These are phyloP conservation scores for Pyronema domesticum DNA, from an alignment of 495 filamentous ascomycete genomes.

Conservation along the genomic window DNA sequence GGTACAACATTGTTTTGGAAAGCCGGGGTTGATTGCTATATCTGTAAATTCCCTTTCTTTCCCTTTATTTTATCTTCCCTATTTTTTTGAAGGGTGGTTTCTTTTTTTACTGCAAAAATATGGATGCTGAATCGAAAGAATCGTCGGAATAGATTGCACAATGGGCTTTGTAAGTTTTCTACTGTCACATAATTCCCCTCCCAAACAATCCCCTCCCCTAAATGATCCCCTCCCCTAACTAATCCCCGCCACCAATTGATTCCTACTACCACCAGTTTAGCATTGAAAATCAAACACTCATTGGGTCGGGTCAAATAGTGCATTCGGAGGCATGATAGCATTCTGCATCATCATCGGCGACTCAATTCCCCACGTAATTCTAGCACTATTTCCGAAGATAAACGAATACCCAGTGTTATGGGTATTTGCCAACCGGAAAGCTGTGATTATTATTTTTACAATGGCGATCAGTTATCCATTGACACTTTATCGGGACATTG, in stretches of 20 bases:
- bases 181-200: no score
- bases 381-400: conserved; percentile 62
- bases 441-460: conserved; percentile 70
- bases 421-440: conserved; percentile 60
- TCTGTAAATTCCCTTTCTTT: conserved; percentile 28
- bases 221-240: neutral
- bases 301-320: conserved; percentile 28
- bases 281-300: neutral
- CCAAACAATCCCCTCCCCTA: no score
- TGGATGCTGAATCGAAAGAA: conserved; percentile 3
- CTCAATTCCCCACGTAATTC: conserved; percentile 76
- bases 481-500: conserved; percentile 87
- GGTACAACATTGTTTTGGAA: conserved; percentile 84
- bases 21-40: conserved; percentile 72
- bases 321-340: conserved; percentile 95
- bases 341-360: conserved; percentile 96
- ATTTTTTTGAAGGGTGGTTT: neutral
- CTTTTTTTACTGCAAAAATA: no score
- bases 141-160: conserved; percentile 42
- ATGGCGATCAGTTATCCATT: conserved; percentile 79
- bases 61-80: neutral
- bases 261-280: no score
- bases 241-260: neutral
- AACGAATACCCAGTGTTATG: conserved; percentile 55
- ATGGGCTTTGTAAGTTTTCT: conserved; percentile 57